These are phyloP conservation scores for Biscutella laevigata DNA, from an alignment of 441 rosid species.

Conservation along the genomic window DNA sequence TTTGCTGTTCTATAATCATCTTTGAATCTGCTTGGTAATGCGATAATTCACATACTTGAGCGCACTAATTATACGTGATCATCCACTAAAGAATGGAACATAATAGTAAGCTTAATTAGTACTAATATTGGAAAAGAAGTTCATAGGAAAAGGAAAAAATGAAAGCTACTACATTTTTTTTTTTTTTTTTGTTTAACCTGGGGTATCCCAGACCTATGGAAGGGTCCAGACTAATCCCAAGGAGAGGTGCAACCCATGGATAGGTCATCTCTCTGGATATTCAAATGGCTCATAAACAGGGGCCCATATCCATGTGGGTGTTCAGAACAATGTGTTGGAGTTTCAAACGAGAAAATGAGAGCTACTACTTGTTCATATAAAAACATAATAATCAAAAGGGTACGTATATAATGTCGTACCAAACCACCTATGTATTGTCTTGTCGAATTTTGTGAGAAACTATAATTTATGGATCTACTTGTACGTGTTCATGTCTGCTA, in stretches of 20 bases:
- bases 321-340: too few species aligned
- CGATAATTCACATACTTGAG: constrained; percentile 3
- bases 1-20: constrained; percentile 6
- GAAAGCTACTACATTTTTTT: too few species aligned
- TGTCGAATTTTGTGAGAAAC: constrained; percentile 12
- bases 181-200: too few species aligned
- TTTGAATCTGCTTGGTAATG: constrained; percentile 12
- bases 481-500: constrained; percentile 16
- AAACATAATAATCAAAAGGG: too few species aligned
- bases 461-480: constrained; percentile 21
- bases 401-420: constrained; percentile 22
- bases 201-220: too few species aligned
- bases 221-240: too few species aligned
- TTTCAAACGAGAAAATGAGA: too few species aligned
- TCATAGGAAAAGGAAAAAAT: background rate
- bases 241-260: too few species aligned
- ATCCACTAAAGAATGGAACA: constrained; percentile 19
- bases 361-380: constrained; percentile 18
- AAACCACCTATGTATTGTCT: constrained; percentile 15
- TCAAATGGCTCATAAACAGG: too few species aligned
- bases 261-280: too few species aligned
- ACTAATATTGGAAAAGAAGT: background rate
- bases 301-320: too few species aligned
- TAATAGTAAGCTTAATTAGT: background rate
- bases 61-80: constrained; percentile 7